Evolutionary conservation across 345 rosid species (phyloP), one percentile per base, ranked within the genome.

Genomic region (Eutrema japonicum): DNA sequence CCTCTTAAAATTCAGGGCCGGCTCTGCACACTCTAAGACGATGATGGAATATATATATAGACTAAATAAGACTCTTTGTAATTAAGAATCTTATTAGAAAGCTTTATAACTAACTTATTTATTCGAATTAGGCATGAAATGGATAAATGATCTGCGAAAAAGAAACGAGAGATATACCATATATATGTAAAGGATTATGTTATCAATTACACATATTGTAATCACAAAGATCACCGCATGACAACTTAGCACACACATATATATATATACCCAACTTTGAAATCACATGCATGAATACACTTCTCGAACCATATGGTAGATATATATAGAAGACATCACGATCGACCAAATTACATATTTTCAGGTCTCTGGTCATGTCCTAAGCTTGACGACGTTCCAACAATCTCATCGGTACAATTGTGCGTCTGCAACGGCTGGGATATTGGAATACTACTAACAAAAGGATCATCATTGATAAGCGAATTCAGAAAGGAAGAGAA

Each of bases 401-500:
- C 70, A 53, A 36, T 61, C 43, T 16, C 57, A 53, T 46, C 74
- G 43, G 6, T 68, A 36, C 27, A 68, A 8, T 12, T 33, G 2
- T 61, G 69, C 36, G 37, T 51, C 16, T 35, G 70, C 45, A 69
- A 69, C 11, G 79, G 59, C 32, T 53, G 70, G 2, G 51, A 35
- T 18, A 67, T 52, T 26, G 60, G 66, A 37, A 74, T 26, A n/a
- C 26, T 50, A 11, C 37, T 51, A 29, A 43, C 50, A 33, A 85
- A 80, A 26, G 76, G 42, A 60, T 74, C 80, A 9, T 88, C 97
- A 7, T 87, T 81, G 70, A 87, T 77, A 47, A 92, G 72, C 10
- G 89, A 84, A 72, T 87, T 88, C 6, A 92, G 84, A 80, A 89
- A 85, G 2, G 87, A 82, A 6, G 97, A 83, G 82, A 88, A 83